Conservation (phyloP, 805 yeast species). For the Candida morakotiae region DNA sequence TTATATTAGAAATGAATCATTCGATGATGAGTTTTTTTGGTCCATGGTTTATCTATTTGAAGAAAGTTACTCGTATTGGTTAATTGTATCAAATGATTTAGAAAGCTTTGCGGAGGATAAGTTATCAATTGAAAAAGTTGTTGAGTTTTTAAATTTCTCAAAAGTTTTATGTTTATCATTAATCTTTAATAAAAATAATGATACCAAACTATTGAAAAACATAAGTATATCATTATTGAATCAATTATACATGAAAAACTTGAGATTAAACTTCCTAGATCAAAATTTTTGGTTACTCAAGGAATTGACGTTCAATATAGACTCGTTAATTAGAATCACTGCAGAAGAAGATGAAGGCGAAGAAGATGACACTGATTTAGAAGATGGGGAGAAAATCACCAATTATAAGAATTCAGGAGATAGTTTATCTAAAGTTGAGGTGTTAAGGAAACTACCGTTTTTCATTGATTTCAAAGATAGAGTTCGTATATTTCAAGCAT, state of each 20-base stretch:
- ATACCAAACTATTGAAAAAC: slow-evolving; percentile 16
- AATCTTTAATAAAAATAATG: slow-evolving; percentile 32
- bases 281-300: slow-evolving; percentile 51
- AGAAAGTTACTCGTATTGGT: slow-evolving; percentile 63
- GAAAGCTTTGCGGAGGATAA: slow-evolving; percentile 48
- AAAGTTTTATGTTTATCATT: slow-evolving; percentile 47
- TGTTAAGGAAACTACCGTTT: slow-evolving; percentile 68
- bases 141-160: slow-evolving; percentile 43
- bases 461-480: slow-evolving; percentile 73
- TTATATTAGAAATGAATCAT: slow-evolving; percentile 11
- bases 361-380: slow-evolving; percentile 12
- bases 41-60: slow-evolving; percentile 44
- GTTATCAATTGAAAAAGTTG: slow-evolving; percentile 35
- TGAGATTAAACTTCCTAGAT: slow-evolving; percentile 52
- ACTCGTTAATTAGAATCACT: slow-evolving; percentile 32
- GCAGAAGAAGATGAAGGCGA: slow-evolving; percentile 41
- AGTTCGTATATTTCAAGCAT: slow-evolving; percentile 64
- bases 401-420: slow-evolving; percentile 7
- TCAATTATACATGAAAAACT: slow-evolving; percentile 62
- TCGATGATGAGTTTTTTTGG: slow-evolving; percentile 23
- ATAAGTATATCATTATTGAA: slow-evolving; percentile 52
- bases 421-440: slow-evolving; percentile 33
- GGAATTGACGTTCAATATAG: slow-evolving; percentile 25
- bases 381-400: slow-evolving; percentile 7
- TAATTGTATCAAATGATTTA: slow-evolving; percentile 61